Percentiles rank a stretch among this genome's conserved stretches.
Conservation (phyloP, 1,284 basidiomycete species). For the Trichosporon sp. region DNA sequence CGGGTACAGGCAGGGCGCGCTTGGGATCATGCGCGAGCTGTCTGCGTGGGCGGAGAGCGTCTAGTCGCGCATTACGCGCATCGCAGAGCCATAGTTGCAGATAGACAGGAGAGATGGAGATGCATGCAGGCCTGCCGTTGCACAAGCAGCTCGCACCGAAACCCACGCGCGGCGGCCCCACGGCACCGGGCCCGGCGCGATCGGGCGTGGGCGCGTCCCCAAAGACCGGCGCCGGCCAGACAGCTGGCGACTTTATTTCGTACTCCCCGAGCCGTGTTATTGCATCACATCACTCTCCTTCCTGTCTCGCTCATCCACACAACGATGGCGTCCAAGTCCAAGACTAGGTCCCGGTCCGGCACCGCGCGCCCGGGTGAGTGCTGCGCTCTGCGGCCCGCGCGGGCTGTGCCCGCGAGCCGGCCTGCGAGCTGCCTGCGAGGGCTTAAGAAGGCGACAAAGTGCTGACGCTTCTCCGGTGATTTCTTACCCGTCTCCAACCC, state of each 20-base stretch:
- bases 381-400: background rate
- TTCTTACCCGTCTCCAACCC: background rate
- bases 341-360: background rate
- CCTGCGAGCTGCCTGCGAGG: background rate
- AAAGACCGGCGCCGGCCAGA: background rate
- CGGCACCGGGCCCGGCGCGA: background rate
- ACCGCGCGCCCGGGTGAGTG: background rate
- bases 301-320: background rate
- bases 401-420: background rate
- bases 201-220: background rate
- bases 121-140: background rate
- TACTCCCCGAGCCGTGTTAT: background rate
- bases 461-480: background rate
- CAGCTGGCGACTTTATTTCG: background rate
- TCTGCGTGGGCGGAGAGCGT: constrained; percentile 33
- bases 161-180: background rate
- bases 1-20: constrained; percentile 36
- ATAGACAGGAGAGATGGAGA: background rate
- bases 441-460: background rate
- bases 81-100: background rate
- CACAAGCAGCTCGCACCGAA: background rate
- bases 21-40: constrained; percentile 40
- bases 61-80: background rate
- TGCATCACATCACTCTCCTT: background rate
- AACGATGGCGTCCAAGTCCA: constrained; percentile 1